These are phyloP conservation scores for Ceratobasidium sp. DNA, from an alignment of 1,284 basidiomycete genomes.

Conservation along the genomic window DNA sequence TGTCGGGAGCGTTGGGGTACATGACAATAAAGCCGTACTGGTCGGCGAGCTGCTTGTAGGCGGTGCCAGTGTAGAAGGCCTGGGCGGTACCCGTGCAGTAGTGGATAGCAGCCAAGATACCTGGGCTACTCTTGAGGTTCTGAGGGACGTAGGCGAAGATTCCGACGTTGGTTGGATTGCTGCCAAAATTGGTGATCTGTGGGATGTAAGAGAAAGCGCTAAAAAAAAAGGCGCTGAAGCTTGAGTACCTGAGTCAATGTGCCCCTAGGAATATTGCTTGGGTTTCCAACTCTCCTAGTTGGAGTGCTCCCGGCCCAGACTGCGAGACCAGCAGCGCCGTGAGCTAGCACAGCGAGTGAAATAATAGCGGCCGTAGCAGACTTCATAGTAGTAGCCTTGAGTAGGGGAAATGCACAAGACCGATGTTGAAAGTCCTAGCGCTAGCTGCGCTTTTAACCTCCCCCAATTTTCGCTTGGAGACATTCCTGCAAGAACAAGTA, in stretches of 20 bases:
- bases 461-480: background rate
- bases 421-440: background rate
- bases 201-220: background rate
- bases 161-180: conserved; percentile 67
- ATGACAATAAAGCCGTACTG: conserved; percentile 64
- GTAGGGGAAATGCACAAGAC: background rate
- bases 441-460: conserved; percentile 26
- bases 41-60: conserved; percentile 65
- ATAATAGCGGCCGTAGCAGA: conserved; percentile 21
- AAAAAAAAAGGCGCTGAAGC: no score
- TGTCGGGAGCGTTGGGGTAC: conserved; percentile 58
- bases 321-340: conserved; percentile 5
- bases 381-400: conserved; percentile 19
- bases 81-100: conserved; percentile 68
- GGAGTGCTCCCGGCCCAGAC: conserved; percentile 18
- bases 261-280: conserved; percentile 13
- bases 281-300: background rate
- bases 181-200: conserved; percentile 58
- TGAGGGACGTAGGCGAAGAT: conserved; percentile 64
- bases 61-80: conserved; percentile 66
- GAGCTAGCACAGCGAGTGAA: conserved; percentile 28
- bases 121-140: conserved; percentile 60
- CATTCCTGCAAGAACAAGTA: background rate
- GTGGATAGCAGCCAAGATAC: conserved; percentile 68
- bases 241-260: background rate